Evolutionary conservation across 345 rosid genomes (phyloP).

Genomic region (Crucihimalaya himalaica): DNA sequence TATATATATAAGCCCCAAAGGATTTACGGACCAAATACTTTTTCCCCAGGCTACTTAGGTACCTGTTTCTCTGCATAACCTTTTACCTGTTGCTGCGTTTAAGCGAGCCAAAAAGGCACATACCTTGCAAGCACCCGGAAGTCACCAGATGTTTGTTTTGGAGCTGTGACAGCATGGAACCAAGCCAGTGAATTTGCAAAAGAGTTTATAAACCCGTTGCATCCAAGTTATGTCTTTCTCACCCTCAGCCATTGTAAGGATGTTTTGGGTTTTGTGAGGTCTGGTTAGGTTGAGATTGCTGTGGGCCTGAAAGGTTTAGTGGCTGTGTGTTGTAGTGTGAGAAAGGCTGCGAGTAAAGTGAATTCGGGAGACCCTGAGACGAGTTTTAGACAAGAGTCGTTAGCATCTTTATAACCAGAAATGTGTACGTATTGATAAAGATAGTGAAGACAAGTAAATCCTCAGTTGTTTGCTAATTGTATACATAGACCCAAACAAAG

Average conservation of each 20-base stretch:
- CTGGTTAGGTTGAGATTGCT: conserved; percentile 76
- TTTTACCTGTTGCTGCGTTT: conserved; percentile 30
- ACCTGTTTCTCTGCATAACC: conserved; percentile 36
- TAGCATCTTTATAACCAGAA: conserved; percentile 14
- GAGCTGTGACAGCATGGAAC: conserved; percentile 71
- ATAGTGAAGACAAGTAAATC: conserved; percentile 1
- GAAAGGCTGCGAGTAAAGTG: conserved; percentile 95
- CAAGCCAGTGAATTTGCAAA: conserved; percentile 68
- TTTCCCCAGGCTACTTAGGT: conserved; percentile 30
- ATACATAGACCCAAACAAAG: not conserved
- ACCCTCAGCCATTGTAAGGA: conserved; percentile 78
- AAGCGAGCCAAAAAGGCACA: conserved; percentile 38
- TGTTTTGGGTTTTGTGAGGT: conserved; percentile 78
- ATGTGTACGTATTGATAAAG: not conserved
- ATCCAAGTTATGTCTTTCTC: conserved; percentile 14
- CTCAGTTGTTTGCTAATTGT: not conserved
- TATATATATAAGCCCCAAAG: conserved; percentile 20
- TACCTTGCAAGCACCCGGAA: conserved; percentile 43
- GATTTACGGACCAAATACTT: conserved; percentile 39
- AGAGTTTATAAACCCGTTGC: conserved; percentile 64
- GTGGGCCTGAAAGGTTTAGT: conserved; percentile 63
- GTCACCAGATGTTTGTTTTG: conserved; percentile 42
- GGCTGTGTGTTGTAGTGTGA: conserved; percentile 83
- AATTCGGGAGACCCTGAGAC: conserved; percentile 79
- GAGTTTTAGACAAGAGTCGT: not conserved